A percentile compares a stretch with the other conserved stretches of the same genome.
phyloP scores from a whole-genome alignment of 108 stramenopile species.

The Cyclotella choctawhatcheeana region DNA sequence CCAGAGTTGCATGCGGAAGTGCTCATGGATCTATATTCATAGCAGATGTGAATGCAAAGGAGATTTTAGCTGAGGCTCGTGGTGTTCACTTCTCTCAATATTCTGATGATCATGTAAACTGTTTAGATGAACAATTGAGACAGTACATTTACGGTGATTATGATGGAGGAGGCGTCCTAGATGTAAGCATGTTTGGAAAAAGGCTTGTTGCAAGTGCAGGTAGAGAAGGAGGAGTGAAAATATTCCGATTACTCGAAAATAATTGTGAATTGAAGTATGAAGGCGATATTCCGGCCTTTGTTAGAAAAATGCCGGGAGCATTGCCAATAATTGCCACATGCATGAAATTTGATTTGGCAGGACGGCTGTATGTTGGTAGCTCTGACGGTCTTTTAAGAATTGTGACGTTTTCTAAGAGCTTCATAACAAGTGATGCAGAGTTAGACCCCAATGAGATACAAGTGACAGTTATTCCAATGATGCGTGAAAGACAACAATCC shows the following conservation, averaged over 20 bases:
- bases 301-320: constrained; percentile 19
- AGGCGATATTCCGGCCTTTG: constrained; percentile 15
- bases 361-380: constrained; percentile 54
- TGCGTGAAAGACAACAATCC: constrained; percentile 11
- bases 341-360: constrained; percentile 56
- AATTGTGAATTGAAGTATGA: constrained; percentile 12
- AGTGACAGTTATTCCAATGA: constrained; percentile 9
- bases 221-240: constrained; percentile 67
- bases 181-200: constrained; percentile 47
- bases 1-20: constrained; percentile 70
- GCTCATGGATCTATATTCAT: constrained; percentile 63
- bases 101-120: constrained; percentile 19
- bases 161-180: constrained; percentile 68
- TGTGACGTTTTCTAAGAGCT: constrained; percentile 25
- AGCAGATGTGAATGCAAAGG: constrained; percentile 59
- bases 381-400: constrained; percentile 55
- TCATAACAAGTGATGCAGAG: not conserved
- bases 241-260: constrained; percentile 28
- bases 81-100: constrained; percentile 44
- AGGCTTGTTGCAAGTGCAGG: constrained; percentile 58
- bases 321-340: constrained; percentile 42
- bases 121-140: constrained; percentile 26
- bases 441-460: constrained; percentile 6
- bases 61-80: constrained; percentile 44
- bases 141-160: constrained; percentile 52